phyloP scores from a whole-genome alignment of 352 stramenopile genomes.

The Pythium guiyangense region DNA sequence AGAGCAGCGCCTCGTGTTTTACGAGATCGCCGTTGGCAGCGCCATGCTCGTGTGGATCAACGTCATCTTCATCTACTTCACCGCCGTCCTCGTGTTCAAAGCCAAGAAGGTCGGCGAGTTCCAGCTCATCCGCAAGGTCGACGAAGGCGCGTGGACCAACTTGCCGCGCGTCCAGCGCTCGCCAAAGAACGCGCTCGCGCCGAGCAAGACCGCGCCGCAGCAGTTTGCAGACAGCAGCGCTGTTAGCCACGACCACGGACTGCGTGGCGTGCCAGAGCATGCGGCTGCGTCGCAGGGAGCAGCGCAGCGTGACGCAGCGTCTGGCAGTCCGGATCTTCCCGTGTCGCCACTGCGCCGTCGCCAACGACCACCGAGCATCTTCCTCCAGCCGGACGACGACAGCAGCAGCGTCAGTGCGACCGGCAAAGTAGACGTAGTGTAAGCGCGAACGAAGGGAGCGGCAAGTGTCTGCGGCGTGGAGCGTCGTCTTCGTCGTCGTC shows the following conservation, averaged over 20 bases:
- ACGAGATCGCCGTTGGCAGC: conserved; percentile 82
- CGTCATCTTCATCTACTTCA: conserved; percentile 86
- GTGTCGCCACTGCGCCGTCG: conserved; percentile 35
- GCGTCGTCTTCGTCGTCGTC: not conserved
- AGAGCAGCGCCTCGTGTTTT: conserved; percentile 82
- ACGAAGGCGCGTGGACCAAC: conserved; percentile 78
- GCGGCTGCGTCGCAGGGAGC: too few relatives aligned
- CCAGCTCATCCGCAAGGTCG: conserved; percentile 71
- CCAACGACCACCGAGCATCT: conserved; percentile 16
- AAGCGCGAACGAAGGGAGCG: not conserved
- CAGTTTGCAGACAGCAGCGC: not conserved
- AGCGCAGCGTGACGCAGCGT: too few relatives aligned
- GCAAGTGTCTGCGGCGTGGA: not conserved
- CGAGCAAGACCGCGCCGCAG: not conserved
- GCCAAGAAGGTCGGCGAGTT: conserved; percentile 86
- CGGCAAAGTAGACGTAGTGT: conserved; percentile 25
- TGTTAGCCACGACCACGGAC: too few relatives aligned
- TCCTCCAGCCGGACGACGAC: conserved; percentile 20
- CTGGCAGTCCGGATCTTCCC: conserved; percentile 13
- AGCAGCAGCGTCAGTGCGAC: conserved; percentile 3
- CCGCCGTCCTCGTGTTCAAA: conserved; percentile 85
- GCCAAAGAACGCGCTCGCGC: conserved; percentile 20
- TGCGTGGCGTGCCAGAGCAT: too few relatives aligned
- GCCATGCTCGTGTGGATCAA: conserved; percentile 85
- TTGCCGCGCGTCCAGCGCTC: conserved; percentile 67